Conservation (phyloP, 1,284 basidiomycete species). For the Ganoderma boninense region DNA sequence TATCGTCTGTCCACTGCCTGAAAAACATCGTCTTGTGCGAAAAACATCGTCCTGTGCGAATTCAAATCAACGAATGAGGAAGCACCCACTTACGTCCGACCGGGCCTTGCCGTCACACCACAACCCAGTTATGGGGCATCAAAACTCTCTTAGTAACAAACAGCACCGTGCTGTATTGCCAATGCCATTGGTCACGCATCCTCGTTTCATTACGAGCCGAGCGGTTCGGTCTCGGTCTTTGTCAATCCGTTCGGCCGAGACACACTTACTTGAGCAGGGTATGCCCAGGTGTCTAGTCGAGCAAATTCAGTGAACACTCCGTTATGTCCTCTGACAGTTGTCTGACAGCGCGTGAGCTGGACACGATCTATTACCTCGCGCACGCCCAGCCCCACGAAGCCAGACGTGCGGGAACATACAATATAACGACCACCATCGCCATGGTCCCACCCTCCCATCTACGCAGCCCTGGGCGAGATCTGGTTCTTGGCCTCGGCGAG, state of each 20-base stretch:
- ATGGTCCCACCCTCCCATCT: background rate
- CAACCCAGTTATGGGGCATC: background rate
- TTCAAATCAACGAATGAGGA: background rate
- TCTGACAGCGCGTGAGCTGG: conserved; percentile 11
- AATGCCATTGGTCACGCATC: no score
- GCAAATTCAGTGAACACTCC: background rate
- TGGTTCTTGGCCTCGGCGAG: conserved; percentile 73
- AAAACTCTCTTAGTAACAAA: background rate
- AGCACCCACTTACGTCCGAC: background rate
- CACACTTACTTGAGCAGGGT: no score
- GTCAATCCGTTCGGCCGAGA: background rate
- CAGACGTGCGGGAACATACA: conserved; percentile 17
- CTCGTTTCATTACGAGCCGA: no score
- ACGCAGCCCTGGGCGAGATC: conserved; percentile 55
- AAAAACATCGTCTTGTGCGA: background rate
- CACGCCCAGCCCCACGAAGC: background rate
- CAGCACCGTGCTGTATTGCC: background rate
- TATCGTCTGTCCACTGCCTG: background rate
- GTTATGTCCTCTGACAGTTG: background rate
- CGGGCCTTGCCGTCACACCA: background rate
- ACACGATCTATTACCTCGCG: conserved; percentile 25
- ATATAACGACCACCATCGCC: conserved; percentile 10
- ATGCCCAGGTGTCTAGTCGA: background rate
- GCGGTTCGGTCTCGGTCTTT: background rate
- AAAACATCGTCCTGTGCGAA: background rate